Evolutionary conservation across 768 basidiomycete genomes (phyloP).

Genomic region (Collybia sp.): DNA sequence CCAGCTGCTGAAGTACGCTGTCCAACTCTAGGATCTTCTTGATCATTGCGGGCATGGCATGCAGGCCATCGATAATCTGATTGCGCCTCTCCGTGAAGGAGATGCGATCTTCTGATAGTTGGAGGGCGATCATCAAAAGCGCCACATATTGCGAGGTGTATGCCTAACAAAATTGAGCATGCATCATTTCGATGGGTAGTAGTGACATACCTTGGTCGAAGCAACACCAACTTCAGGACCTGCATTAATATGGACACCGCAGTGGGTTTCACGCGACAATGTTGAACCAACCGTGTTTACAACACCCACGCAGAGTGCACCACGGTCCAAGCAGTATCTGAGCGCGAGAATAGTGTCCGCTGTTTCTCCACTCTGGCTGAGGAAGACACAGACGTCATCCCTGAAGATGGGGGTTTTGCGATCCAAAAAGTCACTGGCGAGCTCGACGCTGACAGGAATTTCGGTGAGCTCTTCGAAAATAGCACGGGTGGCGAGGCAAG

Average conservation of each 20-base stretch:
- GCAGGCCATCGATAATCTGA: slow-evolving; percentile 90
- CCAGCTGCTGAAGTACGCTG: slow-evolving; percentile 71
- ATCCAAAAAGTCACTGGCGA: slow-evolving; percentile 98
- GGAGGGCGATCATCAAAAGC: slow-evolving; percentile 96
- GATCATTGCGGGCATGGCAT: slow-evolving; percentile 87
- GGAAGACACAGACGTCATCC: slow-evolving; percentile 94
- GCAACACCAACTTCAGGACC: slow-evolving; percentile 99
- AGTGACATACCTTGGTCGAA: slow-evolving; percentile 76
- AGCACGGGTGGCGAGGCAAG: slow-evolving; percentile 90
- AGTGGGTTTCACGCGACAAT: slow-evolving; percentile 96
- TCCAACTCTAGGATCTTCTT: slow-evolving; percentile 83
- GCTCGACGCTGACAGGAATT: slow-evolving; percentile 95
- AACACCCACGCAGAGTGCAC: slow-evolving; percentile 94
- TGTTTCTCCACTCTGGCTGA: slow-evolving; percentile 98
- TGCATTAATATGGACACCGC: slow-evolving; percentile 99
- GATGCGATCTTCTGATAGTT: slow-evolving; percentile 95
- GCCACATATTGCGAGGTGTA: slow-evolving; percentile 99
- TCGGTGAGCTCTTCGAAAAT: slow-evolving; percentile 99
- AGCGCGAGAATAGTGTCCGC: slow-evolving; percentile 96
- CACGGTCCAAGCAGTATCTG: slow-evolving; percentile 94
- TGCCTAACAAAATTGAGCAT: slow-evolving; percentile 43
- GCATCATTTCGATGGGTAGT: slow-evolving; percentile 1
- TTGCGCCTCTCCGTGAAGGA: slow-evolving; percentile 87
- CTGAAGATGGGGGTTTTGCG: slow-evolving; percentile 99
- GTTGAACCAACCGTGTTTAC: slow-evolving; percentile 99